Evolutionary conservation across 2,329 filamentous ascomycete genomes (phyloP).

Genomic region (Ophiocordyceps sinensis): DNA sequence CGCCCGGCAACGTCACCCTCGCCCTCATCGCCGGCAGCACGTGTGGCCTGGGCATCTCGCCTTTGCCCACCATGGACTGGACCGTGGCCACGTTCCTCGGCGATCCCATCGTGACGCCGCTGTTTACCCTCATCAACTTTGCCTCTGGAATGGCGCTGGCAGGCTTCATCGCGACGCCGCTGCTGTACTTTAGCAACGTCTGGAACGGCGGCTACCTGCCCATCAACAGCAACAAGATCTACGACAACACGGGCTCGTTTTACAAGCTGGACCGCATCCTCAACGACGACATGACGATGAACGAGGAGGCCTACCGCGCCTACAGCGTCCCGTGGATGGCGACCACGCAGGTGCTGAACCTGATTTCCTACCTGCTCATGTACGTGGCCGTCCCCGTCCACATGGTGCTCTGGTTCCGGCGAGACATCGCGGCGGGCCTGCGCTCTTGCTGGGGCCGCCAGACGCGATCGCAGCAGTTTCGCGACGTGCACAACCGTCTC

Average conservation of each 20-base stretch:
- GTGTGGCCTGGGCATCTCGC: conserved; percentile 23
- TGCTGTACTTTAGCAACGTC: conserved; percentile 29
- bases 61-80: conserved; percentile 25
- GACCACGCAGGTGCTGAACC: conserved; percentile 21
- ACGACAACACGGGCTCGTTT: conserved; percentile 37
- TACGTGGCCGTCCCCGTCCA: conserved; percentile 15
- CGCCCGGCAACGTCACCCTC: conserved; percentile 21
- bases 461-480: conserved; percentile 20
- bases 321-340: conserved; percentile 40
- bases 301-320: conserved; percentile 33
- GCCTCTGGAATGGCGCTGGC: conserved; percentile 27
- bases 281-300: conserved; percentile 29
- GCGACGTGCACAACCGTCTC: conserved; percentile 18
- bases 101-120: conserved; percentile 16
- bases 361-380: conserved; percentile 14
- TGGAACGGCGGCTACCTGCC: conserved; percentile 39
- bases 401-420: conserved; percentile 16
- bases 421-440: conserved; percentile 13
- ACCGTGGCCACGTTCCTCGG: conserved; percentile 15
- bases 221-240: conserved; percentile 36
- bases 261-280: conserved; percentile 41
- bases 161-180: conserved; percentile 36
- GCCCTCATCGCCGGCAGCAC: conserved; percentile 19
- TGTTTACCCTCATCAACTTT: conserved; percentile 16
- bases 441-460: conserved; percentile 12